Base-by-base conservation (phyloP, 371 early-diverging fungal genomes). In the Umbelopsis sp. region DNA sequence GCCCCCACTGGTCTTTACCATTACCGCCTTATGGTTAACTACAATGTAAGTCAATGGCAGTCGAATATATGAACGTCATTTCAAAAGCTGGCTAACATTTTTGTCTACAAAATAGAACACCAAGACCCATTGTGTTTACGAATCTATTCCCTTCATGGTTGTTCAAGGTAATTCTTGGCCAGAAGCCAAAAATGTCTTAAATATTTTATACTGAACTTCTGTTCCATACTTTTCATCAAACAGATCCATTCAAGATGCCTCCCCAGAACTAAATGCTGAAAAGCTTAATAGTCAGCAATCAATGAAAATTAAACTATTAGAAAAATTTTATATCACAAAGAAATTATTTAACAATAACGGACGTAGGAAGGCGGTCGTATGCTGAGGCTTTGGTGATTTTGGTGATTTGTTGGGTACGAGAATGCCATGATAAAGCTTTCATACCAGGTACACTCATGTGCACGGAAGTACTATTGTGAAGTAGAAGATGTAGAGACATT, bases 11-110 rank as follows among this genome's bases (percentile, higher is more conserved):
- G 69, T 20, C 50, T 71, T 14, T 73, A 76, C 46, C 77, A 77
- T 63, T 77, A 77, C 53, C 72, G 77, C 32, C 68, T 77, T 53
- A 77, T 77, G 77, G 77, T 72, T 11, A 72, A 74, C 24, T 72
- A 76, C 66, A 57, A 29, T 18, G 57, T 35, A 57, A 35, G 57
- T 35, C 35, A 10, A 10, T 16, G 20, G 14, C 5, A 20, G 6
- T 1, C 18, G 48, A 16, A 6, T 41, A 10, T 41, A 16, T n/a
- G 18, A n/a, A 6, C 18, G 1, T 20, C 48, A 16, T 45, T 22
- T 24, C 41, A 51, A 29, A 29, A 32, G 16, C 24, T 41, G 12
- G 29, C 14, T 38, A 45, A 32, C 44, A 18, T 65, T 14, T 46
- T 45, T 37, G 20, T 20, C 16, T 4, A 32, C 14, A 16, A 12